Conservation (phyloP, 1,284 basidiomycete genomes). For the Irpex sp. region DNA sequence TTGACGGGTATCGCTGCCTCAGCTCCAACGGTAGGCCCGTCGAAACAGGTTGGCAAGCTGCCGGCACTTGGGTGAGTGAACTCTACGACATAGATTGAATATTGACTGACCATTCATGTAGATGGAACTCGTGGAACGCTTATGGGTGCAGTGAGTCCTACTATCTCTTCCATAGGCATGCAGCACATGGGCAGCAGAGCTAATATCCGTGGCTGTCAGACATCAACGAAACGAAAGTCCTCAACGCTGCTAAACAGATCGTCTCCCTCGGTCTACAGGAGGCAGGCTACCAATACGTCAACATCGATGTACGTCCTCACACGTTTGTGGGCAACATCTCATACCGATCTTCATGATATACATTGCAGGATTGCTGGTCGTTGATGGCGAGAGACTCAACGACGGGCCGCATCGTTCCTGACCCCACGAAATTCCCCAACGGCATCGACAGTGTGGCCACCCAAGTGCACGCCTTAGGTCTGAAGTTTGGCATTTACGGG, state of each 20-base stretch:
- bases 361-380: slow-evolving; percentile 51
- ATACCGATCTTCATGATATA: neutral
- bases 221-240: slow-evolving; percentile 42
- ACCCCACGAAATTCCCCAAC: slow-evolving; percentile 49
- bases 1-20: slow-evolving; percentile 12
- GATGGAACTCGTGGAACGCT: slow-evolving; percentile 57
- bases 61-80: slow-evolving; percentile 33
- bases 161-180: too few species aligned
- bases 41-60: slow-evolving; percentile 27
- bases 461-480: slow-evolving; percentile 44
- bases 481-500: slow-evolving; percentile 55
- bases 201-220: slow-evolving; percentile 23
- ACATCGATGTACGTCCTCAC: slow-evolving; percentile 43
- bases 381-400: slow-evolving; percentile 35
- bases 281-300: slow-evolving; percentile 51
- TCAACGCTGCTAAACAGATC: slow-evolving; percentile 46
- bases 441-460: slow-evolving; percentile 44
- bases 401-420: slow-evolving; percentile 43
- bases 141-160: slow-evolving; percentile 37
- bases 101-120: slow-evolving; percentile 13
- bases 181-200: too few species aligned
- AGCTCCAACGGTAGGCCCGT: slow-evolving; percentile 30
- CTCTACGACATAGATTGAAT: neutral
- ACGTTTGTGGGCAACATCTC: neutral
- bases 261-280: slow-evolving; percentile 44